Conservation (phyloP, 2,329 filamentous ascomycete genomes). For the Trichoderma gracile region DNA sequence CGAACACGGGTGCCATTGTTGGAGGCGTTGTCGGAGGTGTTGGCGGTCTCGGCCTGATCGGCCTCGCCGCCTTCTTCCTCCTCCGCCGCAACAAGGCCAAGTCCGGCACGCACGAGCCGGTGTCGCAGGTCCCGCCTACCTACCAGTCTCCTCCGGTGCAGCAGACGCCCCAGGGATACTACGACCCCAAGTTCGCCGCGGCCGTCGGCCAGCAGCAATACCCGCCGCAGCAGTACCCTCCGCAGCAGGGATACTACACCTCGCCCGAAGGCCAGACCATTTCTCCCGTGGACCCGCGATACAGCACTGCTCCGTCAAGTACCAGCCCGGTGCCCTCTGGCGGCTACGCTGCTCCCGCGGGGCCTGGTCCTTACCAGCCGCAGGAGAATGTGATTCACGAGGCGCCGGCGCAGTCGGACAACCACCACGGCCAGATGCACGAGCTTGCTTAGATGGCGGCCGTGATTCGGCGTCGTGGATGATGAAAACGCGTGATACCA, state of each 20-base stretch:
- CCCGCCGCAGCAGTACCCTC: constrained; percentile 31
- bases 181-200: constrained; percentile 34
- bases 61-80: constrained; percentile 37
- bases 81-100: constrained; percentile 35
- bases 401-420: constrained; percentile 41
- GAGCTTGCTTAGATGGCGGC: constrained; percentile 39
- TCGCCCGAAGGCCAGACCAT: constrained; percentile 5
- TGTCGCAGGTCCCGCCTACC: constrained; percentile 27
- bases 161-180: constrained; percentile 30
- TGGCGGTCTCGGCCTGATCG: constrained; percentile 37
- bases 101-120: constrained; percentile 20
- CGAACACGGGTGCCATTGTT: constrained; percentile 40
- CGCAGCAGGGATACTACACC: constrained; percentile 19
- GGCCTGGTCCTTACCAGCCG: constrained; percentile 30
- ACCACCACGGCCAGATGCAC: constrained; percentile 44
- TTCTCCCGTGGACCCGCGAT: constrained; percentile 31
- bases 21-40: constrained; percentile 44
- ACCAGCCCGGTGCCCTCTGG: constrained; percentile 29
- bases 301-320: constrained; percentile 27
- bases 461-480: not conserved
- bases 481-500: not conserved
- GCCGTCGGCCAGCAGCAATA: constrained; percentile 28
- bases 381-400: constrained; percentile 41
- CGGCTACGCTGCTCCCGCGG: constrained; percentile 27
- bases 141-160: constrained; percentile 28